Evolutionary conservation across 2,329 filamentous ascomycete species (phyloP).

Genomic region (Tolypocladium endophyticum): DNA sequence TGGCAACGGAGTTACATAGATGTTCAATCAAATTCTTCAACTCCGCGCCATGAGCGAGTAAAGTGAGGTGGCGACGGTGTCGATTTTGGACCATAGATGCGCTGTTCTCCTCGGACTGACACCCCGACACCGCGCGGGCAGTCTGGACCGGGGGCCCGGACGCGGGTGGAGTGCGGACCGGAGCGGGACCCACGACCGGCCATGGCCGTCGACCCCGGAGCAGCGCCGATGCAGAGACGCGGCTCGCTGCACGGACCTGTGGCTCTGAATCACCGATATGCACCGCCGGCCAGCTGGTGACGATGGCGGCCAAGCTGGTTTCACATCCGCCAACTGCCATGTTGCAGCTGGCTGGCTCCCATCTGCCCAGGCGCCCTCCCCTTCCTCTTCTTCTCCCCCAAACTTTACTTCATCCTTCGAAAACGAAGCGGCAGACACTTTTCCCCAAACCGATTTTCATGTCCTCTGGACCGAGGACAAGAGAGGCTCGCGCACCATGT

Average conservation of each 20-base stretch:
- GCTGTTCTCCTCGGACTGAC: background rate
- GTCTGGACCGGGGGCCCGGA: background rate
- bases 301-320: background rate
- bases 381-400: background rate
- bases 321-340: background rate
- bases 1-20: background rate
- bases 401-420: background rate
- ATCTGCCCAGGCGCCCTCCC: background rate
- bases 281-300: background rate
- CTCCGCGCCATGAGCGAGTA: background rate
- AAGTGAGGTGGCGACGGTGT: background rate
- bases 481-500: slow-evolving; percentile 7
- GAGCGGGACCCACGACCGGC: background rate
- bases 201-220: background rate
- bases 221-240: background rate
- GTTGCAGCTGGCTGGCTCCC: background rate
- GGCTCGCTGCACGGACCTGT: background rate
- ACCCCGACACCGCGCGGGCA: background rate
- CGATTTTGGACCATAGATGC: background rate
- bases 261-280: background rate
- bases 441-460: too few relatives aligned
- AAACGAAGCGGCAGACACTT: too few relatives aligned
- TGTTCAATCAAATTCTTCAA: background rate
- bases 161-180: background rate
- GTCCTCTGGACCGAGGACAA: too few relatives aligned